Base-by-base conservation (phyloP, 2,329 filamentous ascomycete genomes). In the Aspergillus tanneri region DNA sequence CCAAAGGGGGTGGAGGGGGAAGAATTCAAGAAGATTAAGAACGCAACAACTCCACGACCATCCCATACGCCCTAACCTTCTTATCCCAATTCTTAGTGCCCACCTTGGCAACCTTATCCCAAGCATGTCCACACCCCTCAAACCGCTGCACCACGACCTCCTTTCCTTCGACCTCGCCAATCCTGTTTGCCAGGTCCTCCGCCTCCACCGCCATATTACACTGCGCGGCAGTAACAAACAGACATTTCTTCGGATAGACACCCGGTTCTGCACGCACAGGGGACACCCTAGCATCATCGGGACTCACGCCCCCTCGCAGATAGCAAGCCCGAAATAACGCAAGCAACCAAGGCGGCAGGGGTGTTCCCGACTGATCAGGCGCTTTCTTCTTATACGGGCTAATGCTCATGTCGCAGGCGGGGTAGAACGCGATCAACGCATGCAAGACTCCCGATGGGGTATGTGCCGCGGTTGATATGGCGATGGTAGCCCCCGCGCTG, bases 401-500 rank as follows among this genome's bases (percentile, higher is more conserved):
- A 12, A 19, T 23, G 5, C 46, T 36, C 35, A 61, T 53, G 44
- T 67, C 58, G 4, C 56, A 50, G 3, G 55, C 50, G 1, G 63
- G 60, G 21, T 67, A 68, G 44, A 72, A 65, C 1, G 62, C 62
- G 2, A 71, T 50, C 6, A 70, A 41, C 3, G 45, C 45, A 19
- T 35, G 25, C 47, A 67, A 66, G 11, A 52, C 59, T 28, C 43
- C 52, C n/a, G 19, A 44, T 2, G 48, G 50, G 12, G 35, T 47
- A 5, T 27, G 16, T 11, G 43, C 43, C n/a, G 45, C 47, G 18
- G 47, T 9, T 3, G 40, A 32, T 41, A 65, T 36, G 2, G 53
- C 43, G 24, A 75, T 59, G 35, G 67, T 73, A 0, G 43, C 72
- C 2, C 72, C 72, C 0, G 72, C 67, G 35, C 68, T 72, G 54